Evolutionary conservation across 129 eudicot species (phyloP).

Genomic region (Tagetes patula): DNA sequence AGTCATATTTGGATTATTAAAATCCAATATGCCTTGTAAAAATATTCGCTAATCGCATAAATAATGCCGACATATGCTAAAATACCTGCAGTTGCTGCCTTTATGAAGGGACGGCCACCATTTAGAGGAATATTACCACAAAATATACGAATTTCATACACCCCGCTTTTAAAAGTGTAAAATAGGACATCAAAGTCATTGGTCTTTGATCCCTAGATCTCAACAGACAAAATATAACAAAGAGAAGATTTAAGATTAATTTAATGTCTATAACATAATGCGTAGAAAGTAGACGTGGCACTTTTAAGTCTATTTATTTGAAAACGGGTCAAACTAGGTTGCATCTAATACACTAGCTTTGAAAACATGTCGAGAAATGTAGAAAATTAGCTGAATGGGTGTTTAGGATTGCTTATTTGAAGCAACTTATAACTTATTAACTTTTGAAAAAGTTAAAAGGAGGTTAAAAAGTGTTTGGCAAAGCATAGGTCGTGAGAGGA

Average conservation of each 20-base stretch:
- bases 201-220: constrained; percentile 32
- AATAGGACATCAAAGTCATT: constrained; percentile 60
- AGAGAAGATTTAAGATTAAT: background rate
- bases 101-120: constrained; percentile 51
- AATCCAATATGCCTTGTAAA: too few species aligned
- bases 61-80: constrained; percentile 13
- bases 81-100: constrained; percentile 73
- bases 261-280: background rate
- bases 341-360: background rate
- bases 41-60: background rate
- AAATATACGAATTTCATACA: constrained; percentile 50
- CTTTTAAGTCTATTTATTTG: background rate
- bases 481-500: too few species aligned
- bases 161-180: constrained; percentile 62
- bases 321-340: background rate
- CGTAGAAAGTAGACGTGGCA: background rate
- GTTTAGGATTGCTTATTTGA: too few species aligned
- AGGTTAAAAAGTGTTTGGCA: too few species aligned
- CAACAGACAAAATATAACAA: constrained; percentile 30
- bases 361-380: background rate
- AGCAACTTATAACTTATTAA: too few species aligned
- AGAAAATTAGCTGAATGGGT: background rate
- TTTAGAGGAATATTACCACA: constrained; percentile 82
- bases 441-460: too few species aligned
- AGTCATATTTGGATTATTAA: too few species aligned